Evolutionary conservation across 129 eudicot species (phyloP).

Genomic region (Rutidosis leptorrhynchoides): DNA sequence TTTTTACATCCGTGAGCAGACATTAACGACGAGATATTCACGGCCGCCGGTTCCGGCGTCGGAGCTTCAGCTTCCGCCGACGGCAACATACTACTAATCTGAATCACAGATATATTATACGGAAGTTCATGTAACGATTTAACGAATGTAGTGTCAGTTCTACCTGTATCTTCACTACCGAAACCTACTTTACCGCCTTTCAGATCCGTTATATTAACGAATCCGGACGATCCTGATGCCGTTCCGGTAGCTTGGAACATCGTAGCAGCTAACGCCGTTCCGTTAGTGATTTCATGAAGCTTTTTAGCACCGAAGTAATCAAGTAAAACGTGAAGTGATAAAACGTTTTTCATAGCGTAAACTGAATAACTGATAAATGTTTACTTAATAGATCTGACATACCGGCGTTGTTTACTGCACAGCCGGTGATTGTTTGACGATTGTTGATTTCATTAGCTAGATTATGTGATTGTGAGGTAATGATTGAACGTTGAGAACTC

Average conservation of each 20-base stretch:
- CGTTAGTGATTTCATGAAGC: conserved; percentile 83
- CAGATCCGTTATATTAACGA: conserved; percentile 92
- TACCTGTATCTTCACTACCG: conserved; percentile 49
- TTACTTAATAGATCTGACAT: conserved; percentile 63
- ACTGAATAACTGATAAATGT: conserved; percentile 51
- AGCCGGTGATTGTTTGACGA: conserved; percentile 82
- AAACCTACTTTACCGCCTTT: conserved; percentile 90
- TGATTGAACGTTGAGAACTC: conserved; percentile 85
- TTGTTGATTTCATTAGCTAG: conserved; percentile 80
- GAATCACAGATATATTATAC: conserved; percentile 78
- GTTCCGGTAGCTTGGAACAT: conserved; percentile 91
- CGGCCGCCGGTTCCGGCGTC: conserved; percentile 62
- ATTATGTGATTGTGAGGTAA: conserved; percentile 75
- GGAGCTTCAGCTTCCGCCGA: conserved; percentile 84
- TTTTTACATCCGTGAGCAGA: conserved; percentile 79
- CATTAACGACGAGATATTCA: conserved; percentile 60
- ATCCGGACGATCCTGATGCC: conserved; percentile 75
- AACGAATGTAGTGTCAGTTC: conserved; percentile 44
- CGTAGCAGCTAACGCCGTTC: conserved; percentile 81
- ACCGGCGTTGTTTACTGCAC: conserved; percentile 72
- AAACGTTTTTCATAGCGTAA: conserved; percentile 55
- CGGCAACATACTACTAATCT: conserved; percentile 54
- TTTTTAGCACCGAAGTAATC: conserved; percentile 90
- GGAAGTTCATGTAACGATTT: conserved; percentile 67
- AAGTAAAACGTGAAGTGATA: conserved; percentile 74